Conservation (phyloP, 768 basidiomycete genomes). For the Mycena galopus region DNA sequence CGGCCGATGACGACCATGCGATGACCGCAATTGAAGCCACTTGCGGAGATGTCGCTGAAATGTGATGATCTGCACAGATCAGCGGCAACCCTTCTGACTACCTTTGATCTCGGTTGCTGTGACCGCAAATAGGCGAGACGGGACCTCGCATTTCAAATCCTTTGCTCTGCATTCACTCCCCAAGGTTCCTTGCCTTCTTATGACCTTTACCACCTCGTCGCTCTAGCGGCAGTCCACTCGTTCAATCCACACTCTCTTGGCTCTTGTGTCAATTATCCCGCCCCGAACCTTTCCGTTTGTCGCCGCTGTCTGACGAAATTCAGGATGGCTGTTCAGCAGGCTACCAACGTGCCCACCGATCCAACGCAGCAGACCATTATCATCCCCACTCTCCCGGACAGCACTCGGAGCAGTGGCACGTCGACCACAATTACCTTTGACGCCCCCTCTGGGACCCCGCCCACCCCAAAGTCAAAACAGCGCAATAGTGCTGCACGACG, state of each 20-base stretch:
- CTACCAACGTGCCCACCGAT: not conserved
- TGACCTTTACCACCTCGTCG: not conserved
- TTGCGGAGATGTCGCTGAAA: not conserved
- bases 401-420: not conserved
- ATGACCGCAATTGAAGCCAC: not conserved
- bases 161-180: not conserved
- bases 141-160: constrained; percentile 1
- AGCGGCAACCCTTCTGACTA: not conserved
- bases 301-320: not conserved
- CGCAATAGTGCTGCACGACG: constrained; percentile 82
- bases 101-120: not conserved
- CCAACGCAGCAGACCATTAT: not conserved
- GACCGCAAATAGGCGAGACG: not conserved
- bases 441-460: not conserved
- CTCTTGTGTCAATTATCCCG: not conserved
- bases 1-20: not conserved
- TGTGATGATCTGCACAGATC: constrained; percentile 2
- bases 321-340: not conserved
- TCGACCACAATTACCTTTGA: not conserved
- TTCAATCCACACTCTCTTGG: not conserved
- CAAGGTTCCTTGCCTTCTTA: not conserved
- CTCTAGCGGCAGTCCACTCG: constrained; percentile 10
- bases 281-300: not conserved
- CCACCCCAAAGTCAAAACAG: constrained; percentile 5
- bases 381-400: not conserved